A percentile compares a stretch with the other conserved stretches of the same genome.
Evolutionary conservation across 164 flowering plant species (phyloP).

Genomic region (Taxillus chinensis): DNA sequence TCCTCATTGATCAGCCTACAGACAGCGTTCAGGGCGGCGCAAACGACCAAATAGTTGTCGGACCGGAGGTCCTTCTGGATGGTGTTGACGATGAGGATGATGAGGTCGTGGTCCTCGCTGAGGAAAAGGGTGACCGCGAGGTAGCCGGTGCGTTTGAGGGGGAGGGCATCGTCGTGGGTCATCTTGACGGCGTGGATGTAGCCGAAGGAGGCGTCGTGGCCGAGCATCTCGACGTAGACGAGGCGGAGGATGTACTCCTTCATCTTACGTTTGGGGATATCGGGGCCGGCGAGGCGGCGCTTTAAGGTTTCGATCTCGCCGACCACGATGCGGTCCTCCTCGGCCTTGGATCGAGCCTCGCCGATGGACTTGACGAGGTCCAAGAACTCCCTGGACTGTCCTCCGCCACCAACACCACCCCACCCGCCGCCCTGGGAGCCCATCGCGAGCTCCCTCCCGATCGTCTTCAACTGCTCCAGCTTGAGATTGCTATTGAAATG

Average conservation of each 20-base stretch:
- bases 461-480: conserved; percentile 91
- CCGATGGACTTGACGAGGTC: conserved; percentile 96
- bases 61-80: conserved; percentile 94
- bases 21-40: conserved; percentile 82
- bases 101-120: conserved; percentile 87
- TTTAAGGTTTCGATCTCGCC: conserved; percentile 85
- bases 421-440: conserved; percentile 77
- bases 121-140: conserved; percentile 86
- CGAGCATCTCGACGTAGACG: conserved; percentile 91
- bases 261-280: conserved; percentile 84
- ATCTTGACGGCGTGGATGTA: conserved; percentile 98
- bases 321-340: conserved; percentile 87
- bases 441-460: conserved; percentile 99
- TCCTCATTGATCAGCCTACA: conserved; percentile 94
- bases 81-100: conserved; percentile 89
- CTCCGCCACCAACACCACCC: conserved; percentile 11
- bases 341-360: conserved; percentile 93
- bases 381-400: conserved; percentile 86
- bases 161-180: conserved; percentile 78
- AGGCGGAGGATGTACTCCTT: conserved; percentile 92
- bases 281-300: conserved; percentile 63
- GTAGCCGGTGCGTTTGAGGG: conserved; percentile 82
- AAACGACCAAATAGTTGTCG: conserved; percentile 81
- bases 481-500: not conserved
- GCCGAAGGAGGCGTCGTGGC: conserved; percentile 97